A percentile compares a stretch with the other conserved stretches of the same genome.
Conservation (phyloP, 2,329 filamentous ascomycete genomes). For the Paecilomyces sp. region DNA sequence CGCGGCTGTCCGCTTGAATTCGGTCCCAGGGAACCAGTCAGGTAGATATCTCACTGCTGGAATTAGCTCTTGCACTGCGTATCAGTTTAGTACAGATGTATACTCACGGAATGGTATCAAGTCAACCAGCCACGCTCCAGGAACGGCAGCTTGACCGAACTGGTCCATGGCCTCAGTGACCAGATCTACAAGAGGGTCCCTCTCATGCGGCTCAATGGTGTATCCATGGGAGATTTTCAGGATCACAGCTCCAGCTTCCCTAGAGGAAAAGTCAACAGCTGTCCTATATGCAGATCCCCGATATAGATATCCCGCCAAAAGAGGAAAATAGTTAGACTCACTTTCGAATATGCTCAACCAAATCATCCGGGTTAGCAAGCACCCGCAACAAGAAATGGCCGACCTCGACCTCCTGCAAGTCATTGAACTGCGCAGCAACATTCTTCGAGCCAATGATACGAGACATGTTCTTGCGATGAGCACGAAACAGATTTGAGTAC, state of each 20-base stretch:
- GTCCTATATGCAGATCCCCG: neutral
- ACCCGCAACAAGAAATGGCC: constrained; percentile 38
- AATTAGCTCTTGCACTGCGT: neutral
- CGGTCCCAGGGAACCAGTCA: constrained; percentile 39
- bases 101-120: constrained; percentile 35
- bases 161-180: constrained; percentile 32
- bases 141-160: constrained; percentile 33
- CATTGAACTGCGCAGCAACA: constrained; percentile 31
- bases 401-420: constrained; percentile 39
- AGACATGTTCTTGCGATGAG: constrained; percentile 40
- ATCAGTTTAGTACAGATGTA: neutral
- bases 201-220: constrained; percentile 28
- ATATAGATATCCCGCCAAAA: neutral
- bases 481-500: constrained; percentile 32
- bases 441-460: constrained; percentile 40
- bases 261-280: constrained; percentile 8
- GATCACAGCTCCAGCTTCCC: constrained; percentile 34
- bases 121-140: constrained; percentile 42
- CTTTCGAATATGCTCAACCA: constrained; percentile 39
- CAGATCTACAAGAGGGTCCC: constrained; percentile 40
- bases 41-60: constrained; percentile 32
- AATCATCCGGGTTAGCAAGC: constrained; percentile 28
- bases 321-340: constrained; percentile 10
- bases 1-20: constrained; percentile 37
- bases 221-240: constrained; percentile 44